Conservation (phyloP, 2,329 filamentous ascomycete species). For the Aspergillus sp. region DNA sequence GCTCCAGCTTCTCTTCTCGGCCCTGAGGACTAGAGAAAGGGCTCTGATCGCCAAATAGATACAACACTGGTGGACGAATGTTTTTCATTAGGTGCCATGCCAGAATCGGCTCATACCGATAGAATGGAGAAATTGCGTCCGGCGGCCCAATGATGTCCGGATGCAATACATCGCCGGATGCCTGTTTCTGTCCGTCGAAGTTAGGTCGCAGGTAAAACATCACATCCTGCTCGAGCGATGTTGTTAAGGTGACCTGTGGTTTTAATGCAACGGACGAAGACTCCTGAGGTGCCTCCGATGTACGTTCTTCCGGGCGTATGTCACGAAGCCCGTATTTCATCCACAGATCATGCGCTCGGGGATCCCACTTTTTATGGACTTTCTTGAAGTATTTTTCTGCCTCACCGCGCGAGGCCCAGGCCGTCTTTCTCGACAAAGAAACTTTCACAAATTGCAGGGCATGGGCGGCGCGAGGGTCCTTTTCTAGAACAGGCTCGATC, state of each 20-base stretch:
- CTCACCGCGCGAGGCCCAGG: constrained; percentile 9
- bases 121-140: neutral
- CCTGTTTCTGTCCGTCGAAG: constrained; percentile 4
- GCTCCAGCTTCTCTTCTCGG: too few species aligned
- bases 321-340: constrained; percentile 14
- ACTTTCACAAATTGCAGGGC: neutral
- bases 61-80: too few species aligned
- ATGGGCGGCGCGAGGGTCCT: neutral
- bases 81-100: neutral
- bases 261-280: constrained; percentile 47
- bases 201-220: constrained; percentile 34
- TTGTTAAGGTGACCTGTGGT: constrained; percentile 50
- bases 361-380: constrained; percentile 9
- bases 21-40: too few species aligned
- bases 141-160: constrained; percentile 6
- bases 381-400: constrained; percentile 7
- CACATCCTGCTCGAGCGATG: constrained; percentile 78
- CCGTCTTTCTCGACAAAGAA: constrained; percentile 1
- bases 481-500: constrained; percentile 58
- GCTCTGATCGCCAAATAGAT: too few species aligned
- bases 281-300: too few species aligned
- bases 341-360: constrained; percentile 10
- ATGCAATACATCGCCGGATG: neutral
- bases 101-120: constrained; percentile 6
- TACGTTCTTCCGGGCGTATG: neutral